Percentiles rank a stretch among this genome's conserved stretches.
Evolutionary conservation across 2,329 filamentous ascomycete species (phyloP).

Genomic region (Ophiosphaerella korrae): DNA sequence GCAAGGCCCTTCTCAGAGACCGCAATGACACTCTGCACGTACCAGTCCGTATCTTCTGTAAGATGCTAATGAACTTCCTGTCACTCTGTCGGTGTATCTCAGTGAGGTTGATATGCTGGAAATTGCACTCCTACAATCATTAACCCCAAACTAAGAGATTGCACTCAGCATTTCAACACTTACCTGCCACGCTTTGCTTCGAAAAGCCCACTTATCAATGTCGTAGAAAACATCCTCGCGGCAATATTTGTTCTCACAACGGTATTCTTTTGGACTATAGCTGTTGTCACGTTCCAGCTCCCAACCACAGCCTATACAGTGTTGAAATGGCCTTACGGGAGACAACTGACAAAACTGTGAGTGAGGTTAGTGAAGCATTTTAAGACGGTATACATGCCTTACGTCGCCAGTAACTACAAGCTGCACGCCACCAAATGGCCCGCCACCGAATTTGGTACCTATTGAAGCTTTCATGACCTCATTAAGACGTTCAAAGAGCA

Average conservation of each 20-base stretch:
- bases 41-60: conserved; percentile 62
- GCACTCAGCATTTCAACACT: neutral
- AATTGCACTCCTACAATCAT: conserved; percentile 51
- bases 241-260: conserved; percentile 24
- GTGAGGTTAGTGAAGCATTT: neutral
- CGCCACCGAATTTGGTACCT: conserved; percentile 7
- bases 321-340: conserved; percentile 61
- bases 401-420: conserved; percentile 62
- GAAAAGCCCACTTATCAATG: conserved; percentile 66
- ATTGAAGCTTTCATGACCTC: conserved; percentile 52
- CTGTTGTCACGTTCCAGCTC: conserved; percentile 25
- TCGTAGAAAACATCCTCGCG: conserved; percentile 50
- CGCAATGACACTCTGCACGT: conserved; percentile 7
- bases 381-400: conserved; percentile 18
- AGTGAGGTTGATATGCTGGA: conserved; percentile 59
- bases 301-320: conserved; percentile 58
- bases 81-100: conserved; percentile 65
- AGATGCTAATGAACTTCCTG: conserved; percentile 57
- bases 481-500: conserved; percentile 58
- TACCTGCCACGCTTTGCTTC: conserved; percentile 58
- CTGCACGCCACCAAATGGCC: conserved; percentile 57
- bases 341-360: conserved; percentile 51
- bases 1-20: neutral
- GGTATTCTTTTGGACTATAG: conserved; percentile 11
- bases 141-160: neutral